These are phyloP conservation scores for Exophiala viscosa DNA, from an alignment of 2,329 filamentous ascomycete genomes.

Conservation along the genomic window DNA sequence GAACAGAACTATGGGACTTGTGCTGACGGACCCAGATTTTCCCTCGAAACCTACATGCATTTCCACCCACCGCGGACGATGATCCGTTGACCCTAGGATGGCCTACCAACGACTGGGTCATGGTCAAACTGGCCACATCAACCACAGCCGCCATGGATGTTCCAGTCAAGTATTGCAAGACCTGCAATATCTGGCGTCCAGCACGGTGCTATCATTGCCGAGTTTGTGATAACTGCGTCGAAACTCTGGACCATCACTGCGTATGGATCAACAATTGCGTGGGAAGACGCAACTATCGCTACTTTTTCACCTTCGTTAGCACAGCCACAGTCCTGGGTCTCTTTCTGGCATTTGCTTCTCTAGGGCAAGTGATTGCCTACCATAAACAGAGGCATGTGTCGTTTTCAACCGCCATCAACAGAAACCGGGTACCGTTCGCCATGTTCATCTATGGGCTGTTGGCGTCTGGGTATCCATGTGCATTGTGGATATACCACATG, in stretches of 20 bases:
- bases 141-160: conserved; percentile 89
- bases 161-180: conserved; percentile 96
- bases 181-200: conserved; percentile 95
- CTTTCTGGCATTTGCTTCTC: conserved; percentile 70
- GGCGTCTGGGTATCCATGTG: conserved; percentile 72
- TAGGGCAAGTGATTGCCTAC: conserved; percentile 79
- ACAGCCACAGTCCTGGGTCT: conserved; percentile 71
- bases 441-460: conserved; percentile 81
- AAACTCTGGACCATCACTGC: conserved; percentile 96
- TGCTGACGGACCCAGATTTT: conserved; percentile 63
- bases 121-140: conserved; percentile 76
- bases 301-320: conserved; percentile 89
- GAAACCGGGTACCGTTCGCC: conserved; percentile 77
- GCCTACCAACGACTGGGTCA: conserved; percentile 86
- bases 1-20: background rate
- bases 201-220: conserved; percentile 95
- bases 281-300: conserved; percentile 93
- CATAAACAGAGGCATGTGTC: conserved; percentile 59
- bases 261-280: conserved; percentile 99
- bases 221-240: conserved; percentile 93
- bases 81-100: conserved; percentile 80
- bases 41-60: conserved; percentile 84
- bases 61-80: conserved; percentile 71
- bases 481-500: conserved; percentile 81
- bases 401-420: conserved; percentile 65